Evolutionary conservation across 768 basidiomycete species (phyloP), one percentile per base, ranked within the genome.

Genomic region (Russula foetens): DNA sequence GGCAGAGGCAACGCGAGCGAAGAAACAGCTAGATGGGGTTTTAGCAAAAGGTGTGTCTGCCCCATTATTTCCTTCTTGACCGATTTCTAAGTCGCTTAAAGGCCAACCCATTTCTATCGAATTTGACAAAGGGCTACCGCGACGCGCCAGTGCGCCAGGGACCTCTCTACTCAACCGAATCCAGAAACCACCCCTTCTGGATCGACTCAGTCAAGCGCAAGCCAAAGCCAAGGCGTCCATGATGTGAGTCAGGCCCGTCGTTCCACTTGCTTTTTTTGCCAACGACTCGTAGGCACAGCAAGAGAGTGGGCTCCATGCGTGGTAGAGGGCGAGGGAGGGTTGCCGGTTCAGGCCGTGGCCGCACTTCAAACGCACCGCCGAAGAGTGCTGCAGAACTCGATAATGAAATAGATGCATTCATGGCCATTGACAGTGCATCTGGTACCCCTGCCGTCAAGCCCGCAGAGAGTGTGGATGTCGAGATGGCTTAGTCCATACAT

Each of bases 331-430:
- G 69, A 71, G 50, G 75, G 73, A 9, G 71, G 70, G 62, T 63
- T 67, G 60, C 65, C 63, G 69, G 47, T 73, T 73, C 58, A 66
- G 68, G 74, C 65, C 60, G 70, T 26, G 59, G 62, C 14, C 54
- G 68, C 28, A 63, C 55, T 35, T 26, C 68, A 67, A 58, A 38
- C 35, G 45, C 46, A 41, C 3, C 54, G 48, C 78, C 81, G 4
- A 84, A 90, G 73, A 88, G 88, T 2, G 88, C 83, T 8, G 88
- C 85, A 59, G 90, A 96, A 66, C 74, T 97, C 60, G 93, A 97
- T 71, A 85, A 81, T 71, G 93, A 97, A 73, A 71, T 97, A 60
- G 93, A 97, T 65, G 82, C 85, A 3, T 91, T 90, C 67, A 90
- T 92, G 90, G 83, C 80, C 8, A 86, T 86, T 47, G 73, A 72